A percentile compares a stretch with the other conserved stretches of the same genome.
These are phyloP conservation scores for Lunularia cruciata DNA, from an alignment of 225 moss, liverwort and hornwort species.

Conservation along the genomic window DNA sequence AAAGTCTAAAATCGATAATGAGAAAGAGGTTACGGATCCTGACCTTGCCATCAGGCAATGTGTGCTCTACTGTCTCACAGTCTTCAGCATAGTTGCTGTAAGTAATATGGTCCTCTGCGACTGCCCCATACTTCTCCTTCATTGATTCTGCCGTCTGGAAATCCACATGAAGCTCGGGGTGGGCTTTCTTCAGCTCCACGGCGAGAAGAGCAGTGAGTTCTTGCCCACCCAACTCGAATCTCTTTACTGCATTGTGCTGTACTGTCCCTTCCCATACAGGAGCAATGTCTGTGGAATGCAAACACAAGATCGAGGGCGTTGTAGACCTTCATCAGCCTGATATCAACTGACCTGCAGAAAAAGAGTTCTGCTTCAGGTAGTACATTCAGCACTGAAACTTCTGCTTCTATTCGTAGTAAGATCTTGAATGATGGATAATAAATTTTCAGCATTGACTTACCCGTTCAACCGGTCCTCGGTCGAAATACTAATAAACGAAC, in stretches of 20 bases:
- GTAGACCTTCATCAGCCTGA: slow-evolving; percentile 82
- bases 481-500: too few species aligned
- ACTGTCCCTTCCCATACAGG: slow-evolving; percentile 99
- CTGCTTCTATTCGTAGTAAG: background rate
- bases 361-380: slow-evolving; percentile 43
- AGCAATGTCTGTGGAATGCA: slow-evolving; percentile 91
- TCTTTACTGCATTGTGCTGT: slow-evolving; percentile 97
- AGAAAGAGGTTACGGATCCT: too few species aligned
- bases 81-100: slow-evolving; percentile 57
- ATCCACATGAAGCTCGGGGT: slow-evolving; percentile 60
- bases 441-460: too few species aligned
- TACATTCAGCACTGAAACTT: slow-evolving; percentile 10
- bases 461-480: too few species aligned
- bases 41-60: slow-evolving; percentile 96
- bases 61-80: slow-evolving; percentile 78
- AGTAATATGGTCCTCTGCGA: slow-evolving; percentile 60
- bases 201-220: slow-evolving; percentile 77
- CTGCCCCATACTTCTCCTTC: slow-evolving; percentile 71
- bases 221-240: slow-evolving; percentile 89
- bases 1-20: too few species aligned
- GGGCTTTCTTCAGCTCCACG: slow-evolving; percentile 58
- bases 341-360: slow-evolving; percentile 67
- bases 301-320: slow-evolving; percentile 77
- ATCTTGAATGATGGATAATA: background rate
- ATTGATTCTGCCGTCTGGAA: slow-evolving; percentile 68